A percentile compares a stretch with the other conserved stretches of the same genome.
Evolutionary conservation across 2,329 filamentous ascomycete species (phyloP).

Genomic region (Neocatenulostroma microsporum): DNA sequence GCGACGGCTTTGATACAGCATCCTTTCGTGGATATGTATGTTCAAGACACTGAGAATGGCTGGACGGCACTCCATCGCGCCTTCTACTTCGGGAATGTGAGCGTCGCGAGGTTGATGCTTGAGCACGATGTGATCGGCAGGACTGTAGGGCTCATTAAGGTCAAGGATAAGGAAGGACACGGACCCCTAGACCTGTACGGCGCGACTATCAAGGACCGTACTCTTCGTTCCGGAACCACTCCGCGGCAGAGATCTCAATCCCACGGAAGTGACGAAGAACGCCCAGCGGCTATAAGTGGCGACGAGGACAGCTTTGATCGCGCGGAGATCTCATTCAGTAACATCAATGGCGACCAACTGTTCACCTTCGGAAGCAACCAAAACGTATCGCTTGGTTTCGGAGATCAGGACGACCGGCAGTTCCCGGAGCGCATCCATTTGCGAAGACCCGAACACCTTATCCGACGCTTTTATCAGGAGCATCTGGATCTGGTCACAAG

Average conservation of each 20-base stretch:
- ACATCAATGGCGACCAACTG: slow-evolving; percentile 67
- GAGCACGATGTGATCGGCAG: slow-evolving; percentile 63
- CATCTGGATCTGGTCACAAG: slow-evolving; percentile 44
- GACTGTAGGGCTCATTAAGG: slow-evolving; percentile 73
- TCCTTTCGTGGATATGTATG: slow-evolving; percentile 74
- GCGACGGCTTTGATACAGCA: slow-evolving; percentile 73
- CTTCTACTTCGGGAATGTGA: slow-evolving; percentile 81
- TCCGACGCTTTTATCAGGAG: slow-evolving; percentile 66
- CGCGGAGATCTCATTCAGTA: slow-evolving; percentile 15
- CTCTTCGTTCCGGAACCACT: slow-evolving; percentile 41
- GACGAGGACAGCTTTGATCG: slow-evolving; percentile 35
- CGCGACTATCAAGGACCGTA: slow-evolving; percentile 72
- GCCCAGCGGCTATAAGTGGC: slow-evolving; percentile 41
- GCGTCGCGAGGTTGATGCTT: slow-evolving; percentile 74
- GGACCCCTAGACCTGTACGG: slow-evolving; percentile 92
- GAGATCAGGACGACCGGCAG: slow-evolving; percentile 92
- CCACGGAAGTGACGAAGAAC: slow-evolving; percentile 41
- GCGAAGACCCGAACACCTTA: slow-evolving; percentile 66
- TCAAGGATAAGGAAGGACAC: slow-evolving; percentile 90
- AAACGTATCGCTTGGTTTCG: slow-evolving; percentile 83
- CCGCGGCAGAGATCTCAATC: slow-evolving; percentile 25
- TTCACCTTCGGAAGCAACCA: slow-evolving; percentile 96
- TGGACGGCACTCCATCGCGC: slow-evolving; percentile 94
- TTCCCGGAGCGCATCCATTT: slow-evolving; percentile 78
- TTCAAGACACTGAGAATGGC: slow-evolving; percentile 81